Percentiles rank a stretch among this genome's conserved stretches.
Evolutionary conservation across 1,139 yeast species (phyloP).

Genomic region (Blastobotrys buckinghamii): DNA sequence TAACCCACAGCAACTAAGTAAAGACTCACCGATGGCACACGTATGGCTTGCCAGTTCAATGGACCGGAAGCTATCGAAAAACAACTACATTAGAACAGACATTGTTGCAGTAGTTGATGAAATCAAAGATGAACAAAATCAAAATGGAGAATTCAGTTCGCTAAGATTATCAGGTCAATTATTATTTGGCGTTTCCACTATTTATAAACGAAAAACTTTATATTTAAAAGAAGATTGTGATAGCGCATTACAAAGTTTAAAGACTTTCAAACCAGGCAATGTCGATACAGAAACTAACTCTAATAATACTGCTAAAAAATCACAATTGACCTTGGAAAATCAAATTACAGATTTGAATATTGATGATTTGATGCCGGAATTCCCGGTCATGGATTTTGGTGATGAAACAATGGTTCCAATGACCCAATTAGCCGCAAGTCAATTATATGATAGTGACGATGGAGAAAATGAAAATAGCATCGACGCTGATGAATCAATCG

Average conservation of each 20-base stretch:
- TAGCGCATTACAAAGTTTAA: conserved; percentile 64
- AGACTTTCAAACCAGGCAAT: conserved; percentile 54
- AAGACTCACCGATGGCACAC: conserved; percentile 79
- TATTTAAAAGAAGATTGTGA: conserved; percentile 84
- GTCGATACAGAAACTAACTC: conserved; percentile 47
- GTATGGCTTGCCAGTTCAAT: conserved; percentile 93
- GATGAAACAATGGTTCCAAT: conserved; percentile 1
- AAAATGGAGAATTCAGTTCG: conserved; percentile 47
- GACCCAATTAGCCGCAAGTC: conserved; percentile 6
- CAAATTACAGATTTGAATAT: conserved; percentile 54
- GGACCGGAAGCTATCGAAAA: conserved; percentile 72
- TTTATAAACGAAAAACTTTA: conserved; percentile 81
- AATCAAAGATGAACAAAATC: conserved; percentile 34
- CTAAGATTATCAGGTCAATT: conserved; percentile 84
- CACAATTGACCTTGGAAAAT: conserved; percentile 60
- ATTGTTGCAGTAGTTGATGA: conserved; percentile 62
- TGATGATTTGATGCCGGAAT: conserved; percentile 9
- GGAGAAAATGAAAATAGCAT: conserved; percentile 1
- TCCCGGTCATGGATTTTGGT: conserved; percentile 10
- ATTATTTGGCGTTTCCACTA: conserved; percentile 80
- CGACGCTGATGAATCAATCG: conserved; percentile 29
- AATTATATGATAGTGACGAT: neutral
- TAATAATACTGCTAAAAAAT: conserved; percentile 49
- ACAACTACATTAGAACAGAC: conserved; percentile 67
- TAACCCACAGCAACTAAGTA: conserved; percentile 32